Evolutionary conservation across 345 rosid species (phyloP).

Genomic region (Erysimum cheiranthoides): DNA sequence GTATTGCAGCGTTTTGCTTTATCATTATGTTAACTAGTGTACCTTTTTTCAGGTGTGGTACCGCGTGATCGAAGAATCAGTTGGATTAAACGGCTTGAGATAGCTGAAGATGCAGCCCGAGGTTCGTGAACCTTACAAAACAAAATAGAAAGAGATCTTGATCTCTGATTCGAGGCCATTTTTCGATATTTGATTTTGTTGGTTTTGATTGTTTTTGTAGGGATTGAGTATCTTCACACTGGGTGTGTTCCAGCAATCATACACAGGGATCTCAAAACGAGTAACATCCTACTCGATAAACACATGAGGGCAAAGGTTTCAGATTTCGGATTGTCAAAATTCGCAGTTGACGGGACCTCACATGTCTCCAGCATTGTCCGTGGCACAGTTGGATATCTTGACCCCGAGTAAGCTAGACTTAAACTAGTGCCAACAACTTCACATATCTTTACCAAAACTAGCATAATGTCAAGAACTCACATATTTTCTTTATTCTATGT

Average conservation of each 20-base stretch:
- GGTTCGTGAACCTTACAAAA: slow-evolving; percentile 48
- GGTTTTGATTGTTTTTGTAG: slow-evolving; percentile 52
- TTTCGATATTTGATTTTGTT: neutral
- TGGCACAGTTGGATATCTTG: slow-evolving; percentile 98
- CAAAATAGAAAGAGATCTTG: slow-evolving; percentile 5
- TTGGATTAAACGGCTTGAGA: slow-evolving; percentile 95
- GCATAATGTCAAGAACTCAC: slow-evolving; percentile 1
- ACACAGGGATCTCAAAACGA: slow-evolving; percentile 93
- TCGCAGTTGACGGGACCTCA: slow-evolving; percentile 86
- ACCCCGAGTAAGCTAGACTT: slow-evolving; percentile 80
- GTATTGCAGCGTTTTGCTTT: neutral
- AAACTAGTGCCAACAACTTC: slow-evolving; percentile 19
- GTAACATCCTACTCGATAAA: slow-evolving; percentile 92
- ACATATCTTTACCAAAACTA: neutral
- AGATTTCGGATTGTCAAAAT: slow-evolving; percentile 93
- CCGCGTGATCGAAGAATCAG: slow-evolving; percentile 63
- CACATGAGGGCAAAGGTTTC: slow-evolving; percentile 93
- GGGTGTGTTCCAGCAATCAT: slow-evolving; percentile 98
- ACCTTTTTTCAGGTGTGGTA: slow-evolving; percentile 56
- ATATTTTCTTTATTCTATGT: neutral
- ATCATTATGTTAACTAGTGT: slow-evolving; percentile 3
- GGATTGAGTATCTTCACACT: slow-evolving; percentile 96
- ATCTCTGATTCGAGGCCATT: neutral
- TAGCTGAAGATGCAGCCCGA: slow-evolving; percentile 97
- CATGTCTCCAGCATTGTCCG: slow-evolving; percentile 98